Percentiles rank a stretch among this genome's conserved stretches.
Conservation (phyloP, 2,329 filamentous ascomycete species). For the Parastagonospora nodorum region DNA sequence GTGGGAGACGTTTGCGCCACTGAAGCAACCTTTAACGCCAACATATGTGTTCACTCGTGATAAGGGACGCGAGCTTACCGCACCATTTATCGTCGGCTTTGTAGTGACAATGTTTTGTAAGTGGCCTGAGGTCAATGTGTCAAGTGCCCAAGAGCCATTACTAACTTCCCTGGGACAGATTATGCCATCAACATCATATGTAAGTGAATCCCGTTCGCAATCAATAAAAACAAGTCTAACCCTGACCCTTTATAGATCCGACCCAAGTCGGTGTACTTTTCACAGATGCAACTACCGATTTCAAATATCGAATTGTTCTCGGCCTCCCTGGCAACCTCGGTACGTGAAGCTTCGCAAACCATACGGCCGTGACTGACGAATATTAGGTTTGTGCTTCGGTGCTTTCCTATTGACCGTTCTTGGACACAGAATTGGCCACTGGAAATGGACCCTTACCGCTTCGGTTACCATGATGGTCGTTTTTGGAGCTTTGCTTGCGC, state of each 20-base stretch:
- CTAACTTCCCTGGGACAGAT: conserved; percentile 18
- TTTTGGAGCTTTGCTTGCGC: conserved; percentile 52
- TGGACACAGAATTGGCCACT: conserved; percentile 52
- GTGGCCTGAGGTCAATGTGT: too few species aligned
- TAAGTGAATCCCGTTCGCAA: conserved; percentile 5
- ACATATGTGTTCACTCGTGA: conserved; percentile 53
- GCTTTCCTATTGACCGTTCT: conserved; percentile 50
- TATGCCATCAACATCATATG: conserved; percentile 54
- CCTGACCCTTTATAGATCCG: conserved; percentile 23
- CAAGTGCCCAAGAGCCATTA: too few species aligned
- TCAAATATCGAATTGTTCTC: conserved; percentile 44
- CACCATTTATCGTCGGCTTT: conserved; percentile 51
- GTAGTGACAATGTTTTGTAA: conserved; percentile 57
- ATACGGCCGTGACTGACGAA: background rate
- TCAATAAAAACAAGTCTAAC: background rate
- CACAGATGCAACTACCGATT: conserved; percentile 43
- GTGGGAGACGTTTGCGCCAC: conserved; percentile 38
- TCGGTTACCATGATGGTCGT: conserved; percentile 55
- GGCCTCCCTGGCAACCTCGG: conserved; percentile 54
- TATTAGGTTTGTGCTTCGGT: conserved; percentile 43
- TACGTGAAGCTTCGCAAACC: conserved; percentile 8
- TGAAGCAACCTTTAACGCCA: conserved; percentile 47
- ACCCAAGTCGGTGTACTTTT: conserved; percentile 56
- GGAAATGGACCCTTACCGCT: conserved; percentile 38
- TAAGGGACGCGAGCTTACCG: conserved; percentile 54